Evolutionary conservation across 2,329 filamentous ascomycete species (phyloP).

Genomic region (Ophiosphaerella korrae): DNA sequence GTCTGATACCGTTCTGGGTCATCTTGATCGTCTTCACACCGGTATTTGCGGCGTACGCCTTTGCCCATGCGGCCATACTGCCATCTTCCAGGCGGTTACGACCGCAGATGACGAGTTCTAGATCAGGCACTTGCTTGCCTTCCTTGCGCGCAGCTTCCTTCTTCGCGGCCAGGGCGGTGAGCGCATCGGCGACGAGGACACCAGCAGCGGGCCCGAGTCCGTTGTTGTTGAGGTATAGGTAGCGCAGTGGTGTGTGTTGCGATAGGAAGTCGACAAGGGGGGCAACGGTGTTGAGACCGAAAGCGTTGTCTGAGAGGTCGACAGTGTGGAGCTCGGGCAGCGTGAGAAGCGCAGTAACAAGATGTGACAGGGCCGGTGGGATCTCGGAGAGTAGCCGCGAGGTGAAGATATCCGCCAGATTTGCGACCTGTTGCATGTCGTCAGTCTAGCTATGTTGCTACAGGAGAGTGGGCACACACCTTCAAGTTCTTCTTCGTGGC

Average conservation of each 20-base stretch:
- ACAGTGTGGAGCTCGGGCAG: conserved; percentile 86
- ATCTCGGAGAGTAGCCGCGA: conserved; percentile 92
- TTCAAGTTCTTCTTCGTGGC: conserved; percentile 82
- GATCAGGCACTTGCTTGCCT: conserved; percentile 74
- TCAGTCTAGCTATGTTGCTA: conserved; percentile 12
- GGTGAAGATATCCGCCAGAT: conserved; percentile 97
- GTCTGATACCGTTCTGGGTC: conserved; percentile 97
- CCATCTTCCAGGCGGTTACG: conserved; percentile 95
- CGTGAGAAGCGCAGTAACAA: conserved; percentile 85
- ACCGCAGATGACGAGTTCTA: conserved; percentile 97
- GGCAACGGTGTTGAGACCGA: conserved; percentile 92
- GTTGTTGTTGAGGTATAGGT: conserved; percentile 98
- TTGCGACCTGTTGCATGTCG: conserved; percentile 64
- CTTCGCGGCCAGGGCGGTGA: conserved; percentile 79
- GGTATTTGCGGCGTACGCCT: conserved; percentile 79
- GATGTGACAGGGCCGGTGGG: conserved; percentile 80
- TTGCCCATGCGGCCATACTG: conserved; percentile 94
- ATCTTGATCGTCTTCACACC: conserved; percentile 88
- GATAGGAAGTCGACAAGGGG: conserved; percentile 91
- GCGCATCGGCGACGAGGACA: conserved; percentile 84
- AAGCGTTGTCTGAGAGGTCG: conserved; percentile 97
- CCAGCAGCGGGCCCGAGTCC: conserved; percentile 91
- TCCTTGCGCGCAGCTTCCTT: conserved; percentile 78
- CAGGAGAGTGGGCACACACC: conserved; percentile 51
- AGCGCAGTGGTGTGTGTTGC: conserved; percentile 85